These are phyloP conservation scores for Penicillium samsonianum DNA, from an alignment of 495 filamentous ascomycete species.

Conservation along the genomic window DNA sequence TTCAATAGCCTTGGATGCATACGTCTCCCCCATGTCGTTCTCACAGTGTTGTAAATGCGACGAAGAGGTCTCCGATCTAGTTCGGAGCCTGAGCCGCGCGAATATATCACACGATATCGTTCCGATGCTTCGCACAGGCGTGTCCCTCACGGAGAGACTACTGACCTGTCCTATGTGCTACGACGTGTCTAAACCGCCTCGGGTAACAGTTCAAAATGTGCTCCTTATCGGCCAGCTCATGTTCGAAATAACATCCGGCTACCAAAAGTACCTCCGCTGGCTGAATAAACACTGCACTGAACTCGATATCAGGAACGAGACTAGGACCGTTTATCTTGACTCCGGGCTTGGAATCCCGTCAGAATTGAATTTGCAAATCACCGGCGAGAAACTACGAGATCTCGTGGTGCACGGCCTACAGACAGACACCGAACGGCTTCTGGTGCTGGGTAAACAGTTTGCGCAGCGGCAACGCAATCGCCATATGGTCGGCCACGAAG, in stretches of 20 bases:
- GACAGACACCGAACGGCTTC: constrained; percentile 20
- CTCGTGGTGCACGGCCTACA: constrained; percentile 26
- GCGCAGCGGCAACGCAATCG: constrained; percentile 29
- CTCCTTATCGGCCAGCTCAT: constrained; percentile 29
- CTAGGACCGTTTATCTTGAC: constrained; percentile 19
- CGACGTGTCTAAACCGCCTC: constrained; percentile 30
- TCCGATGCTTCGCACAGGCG: constrained; percentile 20
- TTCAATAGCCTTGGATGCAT: constrained; percentile 6
- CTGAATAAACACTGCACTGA: constrained; percentile 21
- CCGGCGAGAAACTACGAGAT: constrained; percentile 18
- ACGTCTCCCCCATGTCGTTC: constrained; percentile 19
- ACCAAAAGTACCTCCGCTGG: constrained; percentile 30
- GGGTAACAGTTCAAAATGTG: constrained; percentile 32
- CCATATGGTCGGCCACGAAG: constrained; percentile 28
- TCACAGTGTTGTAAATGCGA: constrained; percentile 29
- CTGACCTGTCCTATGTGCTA: constrained; percentile 29
- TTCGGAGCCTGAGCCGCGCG: constrained; percentile 25
- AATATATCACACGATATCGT: constrained; percentile 23
- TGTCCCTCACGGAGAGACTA: constrained; percentile 22
- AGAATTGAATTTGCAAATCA: constrained; percentile 21
- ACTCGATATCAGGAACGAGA: constrained; percentile 15
- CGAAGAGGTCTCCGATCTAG: constrained; percentile 26
- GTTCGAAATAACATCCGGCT: constrained; percentile 28
- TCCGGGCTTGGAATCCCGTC: constrained; percentile 19
- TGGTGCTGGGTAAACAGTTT: constrained; percentile 19